phyloP scores from a whole-genome alignment of 2,329 filamentous ascomycete species.

The Cladosporium sp. region DNA sequence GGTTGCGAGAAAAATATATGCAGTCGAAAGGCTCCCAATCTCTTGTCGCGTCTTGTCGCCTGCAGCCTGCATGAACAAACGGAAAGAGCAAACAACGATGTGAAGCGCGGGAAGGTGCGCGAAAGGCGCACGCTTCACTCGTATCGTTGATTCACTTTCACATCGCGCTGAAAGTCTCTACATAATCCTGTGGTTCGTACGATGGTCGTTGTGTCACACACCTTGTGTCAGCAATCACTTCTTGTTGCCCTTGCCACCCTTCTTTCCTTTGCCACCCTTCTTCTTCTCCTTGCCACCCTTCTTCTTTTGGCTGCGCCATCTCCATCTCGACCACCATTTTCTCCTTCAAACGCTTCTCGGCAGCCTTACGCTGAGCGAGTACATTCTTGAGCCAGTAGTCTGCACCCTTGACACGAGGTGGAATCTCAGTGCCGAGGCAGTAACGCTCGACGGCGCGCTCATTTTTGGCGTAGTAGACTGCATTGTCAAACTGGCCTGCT shows the following conservation, averaged over 20 bases:
- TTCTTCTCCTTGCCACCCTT: slow-evolving; percentile 20
- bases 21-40: background rate
- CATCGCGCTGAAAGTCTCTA: background rate
- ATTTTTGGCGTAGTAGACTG: background rate
- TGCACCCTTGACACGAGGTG: slow-evolving; percentile 10
- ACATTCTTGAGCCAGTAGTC: slow-evolving; percentile 19
- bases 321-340: background rate
- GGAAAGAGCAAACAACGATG: background rate
- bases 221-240: background rate
- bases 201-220: background rate
- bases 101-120: background rate
- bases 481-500: background rate
- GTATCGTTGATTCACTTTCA: background rate
- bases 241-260: slow-evolving; percentile 21
- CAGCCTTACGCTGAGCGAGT: background rate
- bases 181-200: background rate
- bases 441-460: slow-evolving; percentile 27
- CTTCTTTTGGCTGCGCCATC: background rate
- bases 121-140: too few relatives aligned
- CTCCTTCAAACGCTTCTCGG: background rate
- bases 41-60: background rate
- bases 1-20: too few relatives aligned
- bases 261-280: background rate
- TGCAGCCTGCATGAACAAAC: background rate
- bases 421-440: slow-evolving; percentile 26